Base-by-base conservation (phyloP, 805 yeast genomes). In the Wickerhamomyces hampshirensis region DNA sequence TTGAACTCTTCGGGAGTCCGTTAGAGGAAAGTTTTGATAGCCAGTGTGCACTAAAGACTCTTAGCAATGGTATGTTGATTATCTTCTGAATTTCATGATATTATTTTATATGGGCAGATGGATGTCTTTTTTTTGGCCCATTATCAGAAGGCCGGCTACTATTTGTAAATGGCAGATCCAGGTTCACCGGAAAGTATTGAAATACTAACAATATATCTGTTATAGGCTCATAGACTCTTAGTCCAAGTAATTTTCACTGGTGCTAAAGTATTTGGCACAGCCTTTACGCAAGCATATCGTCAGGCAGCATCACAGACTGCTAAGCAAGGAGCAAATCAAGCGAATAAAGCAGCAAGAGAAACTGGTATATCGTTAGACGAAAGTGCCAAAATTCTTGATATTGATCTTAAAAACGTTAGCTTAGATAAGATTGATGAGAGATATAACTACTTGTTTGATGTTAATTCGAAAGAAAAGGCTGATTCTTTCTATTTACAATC, bases 291-390 rank as follows among this genome's bases (percentile, higher is more conserved):
- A 59, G 98, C 98, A 0, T 93, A 91, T 70, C 84, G 81, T 54
- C 98, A 93, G 65, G 95, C 95, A 2, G 96, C 98, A 13, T 85
- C 91, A 35, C 89, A 89, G 37, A 79, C 95, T n/a, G 87, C 91
- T 2, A 74, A 85, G 19, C 77, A 77, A 48, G 68, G 83, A 15
- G 72, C 78, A 6, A 60, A 68, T n/a, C 64, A 69, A 28, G 71
- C 73, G 4, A 62, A 64, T 31, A 62, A 68, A 56, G 60, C 73
- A n/a, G 60, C 73, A n/a, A 55, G 60, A 18, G 60, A 60, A 21
- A 77, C 86, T 42, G 98, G 96, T 26, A 77, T 93, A 32, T 69
- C 88, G 6, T 69, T 87, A 26, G 94, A 84, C 48, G 98, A 93
- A 63, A 91, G 97, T 10, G 77, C 87, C 51, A 87, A 89, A 66